Evolutionary conservation across 805 yeast species (phyloP).

Genomic region (Kuraishia cidri): DNA sequence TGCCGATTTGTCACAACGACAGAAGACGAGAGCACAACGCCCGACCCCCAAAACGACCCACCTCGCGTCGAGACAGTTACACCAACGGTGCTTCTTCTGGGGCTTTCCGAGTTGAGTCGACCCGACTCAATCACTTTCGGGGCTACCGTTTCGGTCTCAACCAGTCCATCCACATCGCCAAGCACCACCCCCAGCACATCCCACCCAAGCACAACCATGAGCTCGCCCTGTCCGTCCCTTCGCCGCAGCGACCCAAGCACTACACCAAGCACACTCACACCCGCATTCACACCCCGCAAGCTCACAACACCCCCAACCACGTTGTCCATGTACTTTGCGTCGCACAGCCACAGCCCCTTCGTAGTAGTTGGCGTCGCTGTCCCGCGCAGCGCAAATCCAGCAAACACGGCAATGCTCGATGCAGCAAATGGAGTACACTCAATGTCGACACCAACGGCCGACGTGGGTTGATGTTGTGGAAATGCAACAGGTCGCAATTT

Average conservation of each 20-base stretch:
- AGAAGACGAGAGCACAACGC: not conserved
- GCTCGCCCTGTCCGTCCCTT: slow-evolving; percentile 35
- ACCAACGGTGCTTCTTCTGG: no score
- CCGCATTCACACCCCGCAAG: slow-evolving; percentile 5
- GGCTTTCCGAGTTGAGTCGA: no score
- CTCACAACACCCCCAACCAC: slow-evolving; percentile 32
- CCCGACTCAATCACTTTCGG: no score
- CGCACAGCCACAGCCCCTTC: slow-evolving; percentile 18
- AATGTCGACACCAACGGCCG: slow-evolving; percentile 6
- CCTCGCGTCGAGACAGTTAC: no score
- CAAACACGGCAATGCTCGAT: slow-evolving; percentile 12
- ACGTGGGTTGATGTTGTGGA: not conserved
- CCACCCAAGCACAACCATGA: slow-evolving; percentile 17
- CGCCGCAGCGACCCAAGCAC: slow-evolving; percentile 28
- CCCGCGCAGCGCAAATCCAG: slow-evolving; percentile 10
- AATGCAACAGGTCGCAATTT: not conserved
- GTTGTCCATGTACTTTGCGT: slow-evolving; percentile 33
- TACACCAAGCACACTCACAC: slow-evolving; percentile 21
- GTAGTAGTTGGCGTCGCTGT: slow-evolving; percentile 15
- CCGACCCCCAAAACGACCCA: not conserved
- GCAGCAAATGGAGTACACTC: slow-evolving; percentile 14
- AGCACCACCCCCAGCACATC: no score
- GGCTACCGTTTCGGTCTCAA: no score
- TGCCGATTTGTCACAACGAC: slow-evolving; percentile 2
- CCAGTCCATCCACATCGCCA: not conserved